These are phyloP conservation scores for Clarireedia homoeocarpa DNA, from an alignment of 2,329 filamentous ascomycete species.

Conservation along the genomic window DNA sequence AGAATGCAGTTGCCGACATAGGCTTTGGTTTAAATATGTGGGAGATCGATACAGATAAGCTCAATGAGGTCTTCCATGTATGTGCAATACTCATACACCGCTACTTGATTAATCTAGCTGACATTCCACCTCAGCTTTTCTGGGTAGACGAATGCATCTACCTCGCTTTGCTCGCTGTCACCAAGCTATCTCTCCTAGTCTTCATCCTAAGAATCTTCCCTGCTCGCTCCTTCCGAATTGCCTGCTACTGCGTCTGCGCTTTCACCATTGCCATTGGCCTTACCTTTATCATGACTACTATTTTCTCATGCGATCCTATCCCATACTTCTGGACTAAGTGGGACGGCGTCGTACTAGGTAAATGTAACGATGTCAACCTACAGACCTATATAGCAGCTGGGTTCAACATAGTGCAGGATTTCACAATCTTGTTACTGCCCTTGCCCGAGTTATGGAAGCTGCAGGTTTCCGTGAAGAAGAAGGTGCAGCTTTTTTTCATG, in stretches of 20 bases:
- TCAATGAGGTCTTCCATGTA: not conserved
- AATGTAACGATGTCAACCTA: slow-evolving; percentile 41
- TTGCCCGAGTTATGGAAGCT: slow-evolving; percentile 36
- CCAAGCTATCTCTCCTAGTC: too few relatives aligned
- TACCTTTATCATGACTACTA: not conserved
- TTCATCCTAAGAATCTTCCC: too few relatives aligned
- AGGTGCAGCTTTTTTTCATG: slow-evolving; percentile 40
- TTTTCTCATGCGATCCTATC: not conserved
- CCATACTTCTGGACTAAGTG: slow-evolving; percentile 28
- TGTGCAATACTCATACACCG: not conserved
- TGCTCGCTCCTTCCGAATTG: not conserved
- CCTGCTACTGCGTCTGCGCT: not conserved
- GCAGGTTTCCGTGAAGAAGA: slow-evolving; percentile 39
- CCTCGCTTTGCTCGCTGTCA: too few relatives aligned
- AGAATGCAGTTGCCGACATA: not conserved
- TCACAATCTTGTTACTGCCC: slow-evolving; percentile 44
- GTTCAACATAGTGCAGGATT: slow-evolving; percentile 43
- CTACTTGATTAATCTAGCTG: not conserved
- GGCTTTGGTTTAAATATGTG: not conserved
- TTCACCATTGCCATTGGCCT: not conserved
- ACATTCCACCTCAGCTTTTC: too few relatives aligned
- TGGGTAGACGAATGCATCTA: too few relatives aligned
- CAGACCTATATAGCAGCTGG: slow-evolving; percentile 43
- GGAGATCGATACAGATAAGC: not conserved
- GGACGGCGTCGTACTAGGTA: slow-evolving; percentile 38